Base-by-base conservation (phyloP, 164 flowering plant genomes). In the Macadamia integrifolia region DNA sequence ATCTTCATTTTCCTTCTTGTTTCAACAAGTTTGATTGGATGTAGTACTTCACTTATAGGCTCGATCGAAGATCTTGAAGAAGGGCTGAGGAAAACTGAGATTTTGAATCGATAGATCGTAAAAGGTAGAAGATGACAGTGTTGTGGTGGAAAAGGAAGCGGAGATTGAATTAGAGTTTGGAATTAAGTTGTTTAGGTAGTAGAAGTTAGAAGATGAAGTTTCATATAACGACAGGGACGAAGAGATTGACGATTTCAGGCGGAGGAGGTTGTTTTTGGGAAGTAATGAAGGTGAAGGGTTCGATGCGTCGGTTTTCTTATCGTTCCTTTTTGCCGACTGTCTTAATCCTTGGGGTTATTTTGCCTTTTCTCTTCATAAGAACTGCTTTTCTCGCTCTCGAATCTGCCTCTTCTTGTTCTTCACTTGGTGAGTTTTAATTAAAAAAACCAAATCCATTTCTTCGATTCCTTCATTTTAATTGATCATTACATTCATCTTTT, bases 331-430 rank as follows among this genome's bases (percentile, higher is more conserved):
- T 82, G 60, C 77, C 80, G 72, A 75, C 72, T 56, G 74, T 81
- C 62, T 60, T 86, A 46, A 44, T 86, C 46, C 72, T 81, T 7
- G 86, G 73, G 11, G 70, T 87, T 13, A 46, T 81, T 62, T 75
- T 88, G 72, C 88, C 89, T 3, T 85, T 87, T 69, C 76, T 85
- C 42, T 84, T 87, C 72, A 64, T 88, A 64, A 68, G 91, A 70
- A 55, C 79, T 60, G 89, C 94, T 11, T 77, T 84, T 49, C 42
- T 84, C 30, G 80, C 83, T 9, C 84, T 87, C 31, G 87, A 87
- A 71, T 80, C 88, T 17, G 78, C 84, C 63, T 15, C 85, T 35
- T 48, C 56, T 43, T 86, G 87, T 69, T 78, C 85, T 57, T 78
- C 87, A 6, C n/a, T 78, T 28, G 84, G 89, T 85, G 78, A 66